phyloP scores from a whole-genome alignment of 1,139 yeast genomes.

The Sugiyamaella castrensis region DNA sequence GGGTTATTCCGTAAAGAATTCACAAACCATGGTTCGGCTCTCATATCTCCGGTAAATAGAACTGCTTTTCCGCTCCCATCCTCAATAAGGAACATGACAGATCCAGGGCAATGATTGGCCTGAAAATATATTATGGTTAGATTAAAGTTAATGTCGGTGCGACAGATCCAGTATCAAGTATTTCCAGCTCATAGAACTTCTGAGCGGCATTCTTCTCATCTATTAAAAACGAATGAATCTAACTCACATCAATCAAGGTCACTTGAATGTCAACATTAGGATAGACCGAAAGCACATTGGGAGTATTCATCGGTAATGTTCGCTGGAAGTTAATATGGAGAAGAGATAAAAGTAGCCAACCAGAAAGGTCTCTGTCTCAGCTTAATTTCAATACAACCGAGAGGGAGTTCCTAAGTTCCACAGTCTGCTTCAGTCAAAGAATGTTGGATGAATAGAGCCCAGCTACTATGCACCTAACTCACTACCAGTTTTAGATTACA shows the following conservation, averaged over 20 bases:
- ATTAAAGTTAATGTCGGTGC: constrained; percentile 26
- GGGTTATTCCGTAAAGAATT: constrained; percentile 42
- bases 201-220: too few relatives aligned
- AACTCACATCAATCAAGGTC: constrained; percentile 32
- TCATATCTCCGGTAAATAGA: constrained; percentile 56
- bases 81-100: constrained; percentile 55
- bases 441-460: too few relatives aligned
- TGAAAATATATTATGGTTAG: constrained; percentile 34
- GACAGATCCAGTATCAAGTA: too few relatives aligned
- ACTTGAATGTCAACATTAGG: constrained; percentile 26
- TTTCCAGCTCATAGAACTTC: too few relatives aligned
- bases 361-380: not conserved
- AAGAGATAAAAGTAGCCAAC: too few relatives aligned
- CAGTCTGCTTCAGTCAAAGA: too few relatives aligned
- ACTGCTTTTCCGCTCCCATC: constrained; percentile 37
- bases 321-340: constrained; percentile 24
- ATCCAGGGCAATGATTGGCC: constrained; percentile 63
- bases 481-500: not conserved
- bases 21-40: constrained; percentile 59
- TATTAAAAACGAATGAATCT: not conserved
- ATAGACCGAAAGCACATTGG: constrained; percentile 30
- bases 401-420: too few relatives aligned
- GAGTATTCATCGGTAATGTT: constrained; percentile 31
- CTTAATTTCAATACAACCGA: too few relatives aligned
- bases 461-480: too few relatives aligned